These are phyloP conservation scores for Rubus parviflorus DNA, from an alignment of 306 rosid genomes.

Conservation along the genomic window DNA sequence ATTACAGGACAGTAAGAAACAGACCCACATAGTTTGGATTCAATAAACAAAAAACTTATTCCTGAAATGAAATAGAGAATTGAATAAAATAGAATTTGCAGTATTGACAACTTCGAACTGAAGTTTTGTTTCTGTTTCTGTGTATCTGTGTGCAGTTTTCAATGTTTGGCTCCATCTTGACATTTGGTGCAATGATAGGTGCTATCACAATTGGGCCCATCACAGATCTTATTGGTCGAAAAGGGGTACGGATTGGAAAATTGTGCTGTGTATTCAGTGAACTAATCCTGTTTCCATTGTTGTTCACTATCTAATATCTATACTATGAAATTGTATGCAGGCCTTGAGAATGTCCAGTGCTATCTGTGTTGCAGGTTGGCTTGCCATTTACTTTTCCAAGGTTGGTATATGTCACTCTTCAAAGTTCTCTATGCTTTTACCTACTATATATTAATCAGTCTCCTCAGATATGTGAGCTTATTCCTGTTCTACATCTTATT, in stretches of 20 bases:
- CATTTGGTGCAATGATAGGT: constrained; percentile 93
- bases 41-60: neutral
- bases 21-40: neutral
- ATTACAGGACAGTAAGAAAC: neutral
- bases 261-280: neutral
- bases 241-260: constrained; percentile 57
- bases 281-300: neutral
- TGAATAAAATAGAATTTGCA: neutral
- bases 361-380: constrained; percentile 78
- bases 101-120: neutral
- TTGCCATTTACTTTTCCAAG: constrained; percentile 74
- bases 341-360: constrained; percentile 77
- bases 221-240: constrained; percentile 76
- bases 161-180: constrained; percentile 80
- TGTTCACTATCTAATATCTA: constrained; percentile 1
- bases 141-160: constrained; percentile 11
- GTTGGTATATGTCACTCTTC: constrained; percentile 32
- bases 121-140: neutral
- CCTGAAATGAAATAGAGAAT: neutral
- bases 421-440: constrained; percentile 8
- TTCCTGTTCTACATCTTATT: constrained; percentile 22
- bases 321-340: constrained; percentile 45
- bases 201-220: constrained; percentile 84
- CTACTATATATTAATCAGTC: neutral
- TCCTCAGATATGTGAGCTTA: constrained; percentile 14